Evolutionary conservation across 805 yeast species (phyloP).

Genomic region (Barnettozyma vustinii): DNA sequence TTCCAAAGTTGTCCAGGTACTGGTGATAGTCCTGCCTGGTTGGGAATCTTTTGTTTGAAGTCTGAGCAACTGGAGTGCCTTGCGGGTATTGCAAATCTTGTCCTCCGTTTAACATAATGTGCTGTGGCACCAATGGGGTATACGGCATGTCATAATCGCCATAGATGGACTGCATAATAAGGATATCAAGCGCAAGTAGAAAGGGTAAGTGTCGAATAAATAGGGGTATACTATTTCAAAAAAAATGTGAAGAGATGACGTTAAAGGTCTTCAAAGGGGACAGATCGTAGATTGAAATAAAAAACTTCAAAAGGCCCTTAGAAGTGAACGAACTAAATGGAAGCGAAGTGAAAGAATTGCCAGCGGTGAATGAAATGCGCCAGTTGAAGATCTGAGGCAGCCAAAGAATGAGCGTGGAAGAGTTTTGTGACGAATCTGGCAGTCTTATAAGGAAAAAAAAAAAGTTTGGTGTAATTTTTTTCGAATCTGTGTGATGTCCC

Average conservation of each 20-base stretch:
- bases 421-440: not conserved
- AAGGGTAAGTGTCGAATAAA: not conserved
- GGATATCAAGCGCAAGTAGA: not conserved
- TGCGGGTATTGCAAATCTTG: constrained; percentile 12
- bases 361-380: not conserved
- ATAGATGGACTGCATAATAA: constrained; percentile 23
- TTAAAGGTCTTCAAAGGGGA: not conserved
- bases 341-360: not conserved
- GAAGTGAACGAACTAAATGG: constrained; percentile 8
- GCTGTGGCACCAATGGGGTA: constrained; percentile 23
- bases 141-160: constrained; percentile 21
- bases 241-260: not conserved
- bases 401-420: not conserved
- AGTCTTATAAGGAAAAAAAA: not conserved
- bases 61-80: not conserved
- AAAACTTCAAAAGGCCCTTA: not conserved
- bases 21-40: constrained; percentile 13
- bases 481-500: constrained; percentile 1
- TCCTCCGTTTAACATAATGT: constrained; percentile 21
- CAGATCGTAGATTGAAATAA: not conserved
- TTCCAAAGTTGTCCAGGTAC: constrained; percentile 10
- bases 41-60: constrained; percentile 9
- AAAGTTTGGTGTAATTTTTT: not conserved
- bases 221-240: not conserved
- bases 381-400: not conserved